Evolutionary conservation across 176 grass and related monocot species (phyloP), one percentile per base, ranked within the genome.

Genomic region (Alopecurus myosuroides): DNA sequence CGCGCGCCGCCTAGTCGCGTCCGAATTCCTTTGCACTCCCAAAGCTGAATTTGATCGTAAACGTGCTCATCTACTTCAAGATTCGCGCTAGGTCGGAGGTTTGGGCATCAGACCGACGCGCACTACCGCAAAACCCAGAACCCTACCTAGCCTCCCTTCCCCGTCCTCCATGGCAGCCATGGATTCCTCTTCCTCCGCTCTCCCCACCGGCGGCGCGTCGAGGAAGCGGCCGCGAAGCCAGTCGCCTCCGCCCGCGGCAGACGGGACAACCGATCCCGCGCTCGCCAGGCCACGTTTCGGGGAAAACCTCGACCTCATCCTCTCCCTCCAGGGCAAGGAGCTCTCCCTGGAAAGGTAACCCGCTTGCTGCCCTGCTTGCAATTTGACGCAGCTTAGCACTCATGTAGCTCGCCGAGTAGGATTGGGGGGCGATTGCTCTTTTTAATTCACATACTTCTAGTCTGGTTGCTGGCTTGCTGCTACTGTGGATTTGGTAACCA

Each of bases 241-340:
- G 10, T 85, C 81, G 23, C 70, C 76, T 3, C 13, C 81, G 28
- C 51, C 76, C 11, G 26, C 64, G 20, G 85, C 60, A 4, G 76
- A 77, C 76, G 76, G 50, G 0, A 25, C 48, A 40, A 65, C 41
- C 40, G 60, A 80, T 13, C 60, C 61, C 76, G 39, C 80, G 23
- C 4, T 3, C 40, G 10, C 41, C 20, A 84, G 77, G 34, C 70
- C 64, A 60, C 20, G 77, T 22, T 80, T 80, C 33, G 76, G 86
- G 91, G 88, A 82, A 36, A 92, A 92, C 70, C 89, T 96, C 48
- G 94, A 96, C 82, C 88, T 92, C 67, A 84, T 94, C 74, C 89
- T 99, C 57, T 89, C 89, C 52, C 91, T 99, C 44, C 91, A 99
- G 80, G 77, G 87, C 72, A 96, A 92, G 84, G 97, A 94, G 67